These are phyloP conservation scores for Phytopythium aichiense DNA, from an alignment of 352 stramenopile species.

Conservation along the genomic window DNA sequence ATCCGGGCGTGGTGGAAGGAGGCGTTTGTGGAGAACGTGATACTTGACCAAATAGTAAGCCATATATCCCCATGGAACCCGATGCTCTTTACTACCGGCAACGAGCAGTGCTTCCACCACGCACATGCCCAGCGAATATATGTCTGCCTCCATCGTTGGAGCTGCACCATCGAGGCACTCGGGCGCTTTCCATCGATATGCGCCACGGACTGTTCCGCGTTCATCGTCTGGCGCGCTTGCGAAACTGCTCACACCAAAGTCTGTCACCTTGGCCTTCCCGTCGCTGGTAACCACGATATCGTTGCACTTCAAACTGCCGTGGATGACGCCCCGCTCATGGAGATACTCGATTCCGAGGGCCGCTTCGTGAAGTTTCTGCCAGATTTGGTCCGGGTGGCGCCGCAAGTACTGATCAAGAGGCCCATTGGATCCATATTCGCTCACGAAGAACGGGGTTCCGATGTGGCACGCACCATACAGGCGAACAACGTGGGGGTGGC, in stretches of 20 bases:
- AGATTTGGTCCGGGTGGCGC: conserved; percentile 13
- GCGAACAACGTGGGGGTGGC: conserved; percentile 83
- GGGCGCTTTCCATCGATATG: too few species aligned
- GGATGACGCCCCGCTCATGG: conserved; percentile 27
- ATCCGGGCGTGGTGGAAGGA: background rate
- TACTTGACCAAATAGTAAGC: too few species aligned
- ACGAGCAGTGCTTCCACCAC: conserved; percentile 32
- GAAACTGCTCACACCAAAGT: conserved; percentile 19
- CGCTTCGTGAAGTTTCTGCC: conserved; percentile 28
- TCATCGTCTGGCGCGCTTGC: background rate
- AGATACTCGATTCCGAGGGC: conserved; percentile 33
- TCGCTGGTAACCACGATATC: conserved; percentile 22
- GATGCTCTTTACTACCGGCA: too few species aligned
- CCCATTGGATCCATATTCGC: conserved; percentile 18
- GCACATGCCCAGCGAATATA: conserved; percentile 54
- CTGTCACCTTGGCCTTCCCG: conserved; percentile 10
- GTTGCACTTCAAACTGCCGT: conserved; percentile 66
- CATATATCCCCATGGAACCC: too few species aligned
- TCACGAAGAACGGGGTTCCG: conserved; percentile 16
- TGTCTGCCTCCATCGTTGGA: conserved; percentile 20
- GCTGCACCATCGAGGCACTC: too few species aligned
- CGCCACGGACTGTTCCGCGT: too few species aligned
- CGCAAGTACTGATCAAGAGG: conserved; percentile 21
- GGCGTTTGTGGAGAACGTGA: too few species aligned
- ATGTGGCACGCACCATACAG: conserved; percentile 43